Percentiles rank a stretch among this genome's conserved stretches.
These are phyloP conservation scores for Aspergillus hiratsukae DNA, from an alignment of 2,329 filamentous ascomycete genomes.

Conservation along the genomic window DNA sequence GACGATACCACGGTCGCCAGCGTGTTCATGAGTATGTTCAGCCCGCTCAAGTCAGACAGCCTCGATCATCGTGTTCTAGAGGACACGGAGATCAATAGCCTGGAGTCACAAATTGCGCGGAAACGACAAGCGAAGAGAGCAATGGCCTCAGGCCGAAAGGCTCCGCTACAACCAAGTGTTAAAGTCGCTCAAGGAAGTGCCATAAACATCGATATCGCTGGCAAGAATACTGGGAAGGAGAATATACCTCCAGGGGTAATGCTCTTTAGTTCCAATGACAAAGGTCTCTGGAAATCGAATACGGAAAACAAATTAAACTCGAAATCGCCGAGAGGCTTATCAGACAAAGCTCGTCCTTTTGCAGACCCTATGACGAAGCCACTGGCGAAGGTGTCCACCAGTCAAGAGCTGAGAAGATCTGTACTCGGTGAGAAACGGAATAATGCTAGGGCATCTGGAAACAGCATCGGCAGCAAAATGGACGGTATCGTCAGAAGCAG, in stretches of 20 bases:
- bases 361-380: conserved; percentile 1
- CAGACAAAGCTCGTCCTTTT: background rate
- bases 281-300: conserved; percentile 11
- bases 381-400: conserved; percentile 5
- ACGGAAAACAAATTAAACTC: conserved; percentile 21
- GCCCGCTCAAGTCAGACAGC: conserved; percentile 31
- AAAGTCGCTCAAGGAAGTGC: conserved; percentile 39
- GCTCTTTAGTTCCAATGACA: conserved; percentile 15
- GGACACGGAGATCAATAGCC: conserved; percentile 24
- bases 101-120: conserved; percentile 32
- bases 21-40: conserved; percentile 43
- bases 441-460: conserved; percentile 4
- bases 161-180: conserved; percentile 45
- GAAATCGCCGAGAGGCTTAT: conserved; percentile 9
- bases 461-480: background rate
- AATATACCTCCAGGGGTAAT: conserved; percentile 52
- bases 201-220: conserved; percentile 44
- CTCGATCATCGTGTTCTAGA: conserved; percentile 6
- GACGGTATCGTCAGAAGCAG: background rate
- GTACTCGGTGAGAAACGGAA: conserved; percentile 12
- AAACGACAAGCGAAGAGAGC: conserved; percentile 28
- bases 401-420: conserved; percentile 3
- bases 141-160: conserved; percentile 26
- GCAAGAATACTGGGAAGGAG: conserved; percentile 57
- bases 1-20: conserved; percentile 41